Conservation (phyloP, 2,329 filamentous ascomycete genomes). For the Trichoderma endophyticum region DNA sequence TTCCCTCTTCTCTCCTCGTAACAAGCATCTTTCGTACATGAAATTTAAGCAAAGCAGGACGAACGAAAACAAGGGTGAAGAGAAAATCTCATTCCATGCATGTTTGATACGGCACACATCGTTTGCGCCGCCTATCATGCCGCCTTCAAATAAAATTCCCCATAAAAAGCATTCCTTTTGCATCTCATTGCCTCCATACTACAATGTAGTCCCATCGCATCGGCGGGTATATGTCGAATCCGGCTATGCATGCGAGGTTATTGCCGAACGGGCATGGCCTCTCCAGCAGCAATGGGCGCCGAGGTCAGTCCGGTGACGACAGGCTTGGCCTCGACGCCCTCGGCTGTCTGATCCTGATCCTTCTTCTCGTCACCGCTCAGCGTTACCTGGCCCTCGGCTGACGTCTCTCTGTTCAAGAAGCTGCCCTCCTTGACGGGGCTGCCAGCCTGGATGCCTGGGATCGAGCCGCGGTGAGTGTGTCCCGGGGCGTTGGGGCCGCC, state of each 20-base stretch:
- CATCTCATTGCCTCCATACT: background rate
- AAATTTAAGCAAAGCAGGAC: background rate
- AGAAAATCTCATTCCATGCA: background rate
- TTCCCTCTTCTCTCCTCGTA: background rate
- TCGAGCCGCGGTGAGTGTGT: conserved; percentile 42
- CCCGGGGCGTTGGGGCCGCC: conserved; percentile 33
- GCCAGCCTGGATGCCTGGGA: conserved; percentile 56
- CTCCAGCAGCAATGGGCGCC: conserved; percentile 1
- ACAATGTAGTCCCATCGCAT: background rate
- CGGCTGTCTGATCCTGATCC: background rate
- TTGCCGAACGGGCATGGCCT: conserved; percentile 15
- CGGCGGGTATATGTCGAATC: background rate
- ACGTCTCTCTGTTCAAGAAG: conserved; percentile 80
- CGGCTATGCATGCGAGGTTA: background rate
- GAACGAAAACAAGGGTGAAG: background rate
- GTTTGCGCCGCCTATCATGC: background rate
- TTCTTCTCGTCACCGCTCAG: conserved; percentile 10
- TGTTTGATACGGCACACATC: background rate
- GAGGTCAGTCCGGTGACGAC: conserved; percentile 5
- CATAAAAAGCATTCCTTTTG: background rate
- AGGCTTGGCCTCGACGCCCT: background rate
- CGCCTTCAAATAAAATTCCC: background rate
- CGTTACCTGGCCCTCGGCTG: conserved; percentile 50
- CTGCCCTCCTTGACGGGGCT: conserved; percentile 90
- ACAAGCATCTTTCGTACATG: background rate